Evolutionary conservation across 441 rosid genomes (phyloP).

Genomic region (Cnidoscolus chayamansa): DNA sequence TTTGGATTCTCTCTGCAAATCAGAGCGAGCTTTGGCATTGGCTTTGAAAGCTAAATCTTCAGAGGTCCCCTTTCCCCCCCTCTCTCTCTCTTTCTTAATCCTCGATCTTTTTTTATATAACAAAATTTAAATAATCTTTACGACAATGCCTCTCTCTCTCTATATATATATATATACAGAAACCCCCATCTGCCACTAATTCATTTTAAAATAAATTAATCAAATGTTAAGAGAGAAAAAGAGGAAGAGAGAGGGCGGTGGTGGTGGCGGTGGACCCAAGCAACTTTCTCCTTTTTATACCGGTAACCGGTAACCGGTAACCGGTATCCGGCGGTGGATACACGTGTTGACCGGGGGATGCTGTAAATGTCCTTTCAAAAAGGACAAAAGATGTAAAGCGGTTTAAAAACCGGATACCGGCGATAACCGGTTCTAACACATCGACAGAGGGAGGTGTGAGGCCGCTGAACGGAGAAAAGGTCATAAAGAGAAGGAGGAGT

Average conservation of each 20-base stretch:
- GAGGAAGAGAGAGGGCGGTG: not conserved
- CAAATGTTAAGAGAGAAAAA: too few species aligned
- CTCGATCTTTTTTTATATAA: not conserved
- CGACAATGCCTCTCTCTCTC: not conserved
- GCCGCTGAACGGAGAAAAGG: not conserved
- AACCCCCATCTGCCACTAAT: not conserved
- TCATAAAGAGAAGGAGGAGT: not conserved
- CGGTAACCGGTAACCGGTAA: slow-evolving; percentile 31
- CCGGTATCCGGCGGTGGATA: slow-evolving; percentile 9
- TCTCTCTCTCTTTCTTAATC: slow-evolving; percentile 7
- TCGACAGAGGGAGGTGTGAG: slow-evolving; percentile 17
- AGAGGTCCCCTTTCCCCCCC: slow-evolving; percentile 26
- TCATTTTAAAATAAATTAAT: not conserved
- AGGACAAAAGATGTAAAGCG: not conserved
- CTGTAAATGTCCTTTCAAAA: not conserved
- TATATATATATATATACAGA: not conserved
- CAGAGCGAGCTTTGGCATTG: slow-evolving; percentile 45
- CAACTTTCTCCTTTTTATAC: slow-evolving; percentile 7
- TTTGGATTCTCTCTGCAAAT: slow-evolving; percentile 74
- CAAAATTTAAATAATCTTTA: not conserved
- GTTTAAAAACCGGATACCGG: slow-evolving; percentile 1
- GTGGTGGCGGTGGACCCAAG: not conserved
- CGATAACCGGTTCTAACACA: slow-evolving; percentile 27
- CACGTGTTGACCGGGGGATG: not conserved
- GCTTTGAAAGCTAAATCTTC: slow-evolving; percentile 42